Evolutionary conservation across 305 asterid genomes (phyloP), one percentile per base, ranked within the genome.

Genomic region (Fraxinus latifolia): DNA sequence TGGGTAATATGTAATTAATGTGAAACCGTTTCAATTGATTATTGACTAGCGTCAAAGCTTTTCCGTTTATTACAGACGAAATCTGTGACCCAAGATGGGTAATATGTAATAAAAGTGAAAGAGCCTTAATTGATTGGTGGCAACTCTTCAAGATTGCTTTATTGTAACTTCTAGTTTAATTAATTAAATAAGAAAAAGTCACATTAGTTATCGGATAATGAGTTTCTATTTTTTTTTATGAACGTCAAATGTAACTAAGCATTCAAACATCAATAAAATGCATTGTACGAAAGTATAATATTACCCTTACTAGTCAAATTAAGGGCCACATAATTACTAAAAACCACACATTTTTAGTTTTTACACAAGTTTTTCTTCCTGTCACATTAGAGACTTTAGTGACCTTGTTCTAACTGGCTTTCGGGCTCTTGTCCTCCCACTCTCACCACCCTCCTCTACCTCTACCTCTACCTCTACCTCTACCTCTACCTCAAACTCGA

Each of bases 351-450:
- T 44, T 47, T 47, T 14, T 47, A 14, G 17, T 80, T 34, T 53
- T 75, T 50, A 78, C 79, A 81, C 80, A 53, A 37, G 1, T 9
- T 3, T 15, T 0, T 1, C 4, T 33, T 34, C 9, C 7, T 9
- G 8, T 6, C 9, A 90, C 93, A 93, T 90, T 2, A 93, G 76
- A 9, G 97, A 91, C 72, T 92, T 90, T 0, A 93, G 86, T 7
- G 94, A 90, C 86, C 94, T 85, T 5, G 97, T 95, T 78, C 91
- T 93, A 33, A 93, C 84, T 72, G 90, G 93, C 87, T 93, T 93
- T 6, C 95, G 88, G 12, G 79, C 82, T 85, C 91, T 88, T 60
- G 92, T 93, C 86, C 72, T 91, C 84, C 79, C 32, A 33, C 4
- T 11, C 67, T 44, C 39, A 8, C 60, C 32, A 3, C 29, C 23